These are phyloP conservation scores for Gymnopilus junonius DNA, from an alignment of 768 basidiomycete genomes.

Conservation along the genomic window DNA sequence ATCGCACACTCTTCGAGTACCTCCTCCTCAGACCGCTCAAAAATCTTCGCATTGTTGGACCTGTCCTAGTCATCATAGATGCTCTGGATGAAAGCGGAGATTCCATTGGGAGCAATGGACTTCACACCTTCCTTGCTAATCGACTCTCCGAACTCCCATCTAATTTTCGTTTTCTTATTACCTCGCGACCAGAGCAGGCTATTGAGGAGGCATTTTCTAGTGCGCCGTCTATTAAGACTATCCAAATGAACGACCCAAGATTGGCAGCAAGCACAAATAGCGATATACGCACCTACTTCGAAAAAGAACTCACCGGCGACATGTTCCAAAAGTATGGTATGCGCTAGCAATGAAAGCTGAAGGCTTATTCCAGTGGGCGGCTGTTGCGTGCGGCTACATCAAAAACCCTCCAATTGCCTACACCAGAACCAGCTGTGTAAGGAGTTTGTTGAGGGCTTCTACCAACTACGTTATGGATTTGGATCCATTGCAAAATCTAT, in stretches of 20 bases:
- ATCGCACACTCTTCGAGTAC: neutral
- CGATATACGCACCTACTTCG: neutral
- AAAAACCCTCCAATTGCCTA: neutral
- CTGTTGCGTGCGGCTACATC: constrained; percentile 1
- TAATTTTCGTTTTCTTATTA: neutral
- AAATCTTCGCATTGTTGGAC: neutral
- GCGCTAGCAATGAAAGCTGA: constrained; percentile 2
- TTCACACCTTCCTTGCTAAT: neutral
- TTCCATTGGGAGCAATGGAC: neutral
- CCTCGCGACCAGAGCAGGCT: neutral
- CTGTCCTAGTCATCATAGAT: constrained; percentile 1
- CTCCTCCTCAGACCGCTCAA: neutral
- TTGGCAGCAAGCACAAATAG: neutral
- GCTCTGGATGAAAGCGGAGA: constrained; percentile 2
- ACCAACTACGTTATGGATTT: neutral
- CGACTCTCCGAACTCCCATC: neutral
- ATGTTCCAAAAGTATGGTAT: neutral
- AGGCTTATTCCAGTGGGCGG: constrained; percentile 7
- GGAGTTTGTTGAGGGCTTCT: neutral
- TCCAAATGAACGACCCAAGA: neutral
- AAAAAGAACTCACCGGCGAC: neutral
- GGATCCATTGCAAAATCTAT: neutral
- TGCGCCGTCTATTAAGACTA: neutral
- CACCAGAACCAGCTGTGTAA: neutral
- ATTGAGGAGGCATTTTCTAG: neutral